These are phyloP conservation scores for Colletotrichum horii DNA, from an alignment of 2,329 filamentous ascomycete genomes.

Conservation along the genomic window DNA sequence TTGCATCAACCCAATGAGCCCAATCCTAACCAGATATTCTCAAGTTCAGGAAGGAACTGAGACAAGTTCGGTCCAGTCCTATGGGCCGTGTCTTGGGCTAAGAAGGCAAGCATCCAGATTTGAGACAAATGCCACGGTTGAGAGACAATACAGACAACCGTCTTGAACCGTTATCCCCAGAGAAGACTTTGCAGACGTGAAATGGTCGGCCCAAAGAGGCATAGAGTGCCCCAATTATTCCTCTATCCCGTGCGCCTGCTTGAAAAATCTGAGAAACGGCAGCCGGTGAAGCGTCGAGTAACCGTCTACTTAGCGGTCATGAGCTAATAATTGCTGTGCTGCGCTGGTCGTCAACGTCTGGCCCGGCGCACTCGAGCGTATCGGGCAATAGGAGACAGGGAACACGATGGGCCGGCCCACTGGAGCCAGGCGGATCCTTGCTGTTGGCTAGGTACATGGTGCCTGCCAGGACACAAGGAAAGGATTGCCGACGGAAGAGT, in stretches of 20 bases:
- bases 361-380: background rate
- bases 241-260: background rate
- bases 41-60: background rate
- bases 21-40: background rate
- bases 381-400: background rate
- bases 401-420: slow-evolving; percentile 15
- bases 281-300: background rate
- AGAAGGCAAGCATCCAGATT: background rate
- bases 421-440: slow-evolving; percentile 12
- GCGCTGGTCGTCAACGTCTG: background rate
- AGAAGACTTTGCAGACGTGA: background rate
- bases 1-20: background rate
- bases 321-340: slow-evolving; percentile 10
- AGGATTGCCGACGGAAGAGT: slow-evolving; percentile 15
- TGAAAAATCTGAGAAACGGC: background rate
- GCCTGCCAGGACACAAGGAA: slow-evolving; percentile 1
- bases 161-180: background rate
- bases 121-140: background rate
- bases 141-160: background rate
- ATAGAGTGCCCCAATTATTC: background rate
- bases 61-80: background rate
- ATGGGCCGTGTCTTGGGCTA: background rate
- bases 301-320: background rate
- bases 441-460: background rate
- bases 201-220: background rate